A percentile compares a stretch with the other conserved stretches of the same genome.
Evolutionary conservation across 805 yeast species (phyloP).

Genomic region (Osmozyma mogii): DNA sequence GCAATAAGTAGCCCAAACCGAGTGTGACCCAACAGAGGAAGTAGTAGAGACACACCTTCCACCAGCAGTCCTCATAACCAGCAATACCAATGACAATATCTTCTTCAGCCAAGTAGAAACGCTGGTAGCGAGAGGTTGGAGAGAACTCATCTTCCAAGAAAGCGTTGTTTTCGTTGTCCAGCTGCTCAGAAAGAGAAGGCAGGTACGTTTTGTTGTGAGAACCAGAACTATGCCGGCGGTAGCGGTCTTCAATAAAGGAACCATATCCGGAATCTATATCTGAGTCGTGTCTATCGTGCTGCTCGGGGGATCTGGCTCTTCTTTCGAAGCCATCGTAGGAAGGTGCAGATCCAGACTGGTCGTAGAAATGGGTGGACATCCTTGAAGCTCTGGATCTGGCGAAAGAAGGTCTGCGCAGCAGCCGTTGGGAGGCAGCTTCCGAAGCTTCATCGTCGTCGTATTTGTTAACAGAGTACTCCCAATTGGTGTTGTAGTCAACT

Average conservation of each 20-base stretch:
- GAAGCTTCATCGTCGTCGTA: slow-evolving; percentile 16
- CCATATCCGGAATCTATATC: slow-evolving; percentile 18
- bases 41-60: slow-evolving; percentile 43
- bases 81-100: slow-evolving; percentile 93
- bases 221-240: slow-evolving; percentile 17
- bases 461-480: slow-evolving; percentile 58
- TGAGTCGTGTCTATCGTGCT: slow-evolving; percentile 7
- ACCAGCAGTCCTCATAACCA: slow-evolving; percentile 57
- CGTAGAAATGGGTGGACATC: no score
- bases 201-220: slow-evolving; percentile 4
- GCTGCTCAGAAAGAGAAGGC: slow-evolving; percentile 3
- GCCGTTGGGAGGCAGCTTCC: slow-evolving; percentile 9
- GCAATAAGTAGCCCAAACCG: slow-evolving; percentile 65
- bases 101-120: slow-evolving; percentile 91
- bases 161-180: slow-evolving; percentile 5
- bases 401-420: slow-evolving; percentile 18
- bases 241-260: slow-evolving; percentile 18
- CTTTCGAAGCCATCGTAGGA: slow-evolving; percentile 2
- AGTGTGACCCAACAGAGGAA: slow-evolving; percentile 47
- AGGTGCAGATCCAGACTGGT: slow-evolving; percentile 6
- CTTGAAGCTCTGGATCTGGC: slow-evolving; percentile 2
- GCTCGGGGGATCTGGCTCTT: slow-evolving; percentile 7
- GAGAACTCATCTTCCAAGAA: slow-evolving; percentile 7
- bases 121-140: slow-evolving; percentile 50
- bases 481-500: slow-evolving; percentile 66